Conservation (phyloP, 805 yeast species). For the Allodekkera sacchari region DNA sequence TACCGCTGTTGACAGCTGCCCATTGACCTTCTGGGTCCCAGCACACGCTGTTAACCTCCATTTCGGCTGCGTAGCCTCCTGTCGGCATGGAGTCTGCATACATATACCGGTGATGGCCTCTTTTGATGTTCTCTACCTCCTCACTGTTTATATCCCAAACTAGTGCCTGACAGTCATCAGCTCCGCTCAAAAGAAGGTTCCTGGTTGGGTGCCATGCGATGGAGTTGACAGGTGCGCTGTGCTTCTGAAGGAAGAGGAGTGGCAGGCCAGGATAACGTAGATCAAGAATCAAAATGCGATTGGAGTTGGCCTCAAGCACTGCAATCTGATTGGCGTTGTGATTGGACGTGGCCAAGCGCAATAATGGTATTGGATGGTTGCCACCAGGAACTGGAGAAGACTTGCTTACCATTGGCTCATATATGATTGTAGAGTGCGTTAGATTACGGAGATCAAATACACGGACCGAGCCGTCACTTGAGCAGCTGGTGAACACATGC, state of each 20-base stretch:
- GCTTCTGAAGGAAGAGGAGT: slow-evolving; percentile 59
- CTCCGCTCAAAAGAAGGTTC: slow-evolving; percentile 53
- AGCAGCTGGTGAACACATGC: slow-evolving; percentile 81
- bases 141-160: slow-evolving; percentile 50
- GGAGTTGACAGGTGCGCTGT: slow-evolving; percentile 58
- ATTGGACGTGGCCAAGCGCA: slow-evolving; percentile 71
- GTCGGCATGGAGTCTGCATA: too few species aligned
- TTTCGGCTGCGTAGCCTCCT: slow-evolving; percentile 26
- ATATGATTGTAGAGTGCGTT: slow-evolving; percentile 91
- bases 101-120: too few species aligned
- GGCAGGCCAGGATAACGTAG: slow-evolving; percentile 86
- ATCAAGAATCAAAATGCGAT: slow-evolving; percentile 63
- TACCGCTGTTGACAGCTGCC: slow-evolving; percentile 70
- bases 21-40: slow-evolving; percentile 74
- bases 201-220: slow-evolving; percentile 80
- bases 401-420: slow-evolving; percentile 49
- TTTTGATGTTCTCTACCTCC: slow-evolving; percentile 8
- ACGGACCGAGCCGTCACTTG: slow-evolving; percentile 91
- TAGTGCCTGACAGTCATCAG: slow-evolving; percentile 67
- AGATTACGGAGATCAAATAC: slow-evolving; percentile 83
- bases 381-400: neutral
- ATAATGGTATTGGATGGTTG: slow-evolving; percentile 42
- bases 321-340: slow-evolving; percentile 79
- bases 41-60: slow-evolving; percentile 69
- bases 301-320: slow-evolving; percentile 65